Conservation (phyloP, 805 yeast species). For the Nakazawaea ishiwadae region DNA sequence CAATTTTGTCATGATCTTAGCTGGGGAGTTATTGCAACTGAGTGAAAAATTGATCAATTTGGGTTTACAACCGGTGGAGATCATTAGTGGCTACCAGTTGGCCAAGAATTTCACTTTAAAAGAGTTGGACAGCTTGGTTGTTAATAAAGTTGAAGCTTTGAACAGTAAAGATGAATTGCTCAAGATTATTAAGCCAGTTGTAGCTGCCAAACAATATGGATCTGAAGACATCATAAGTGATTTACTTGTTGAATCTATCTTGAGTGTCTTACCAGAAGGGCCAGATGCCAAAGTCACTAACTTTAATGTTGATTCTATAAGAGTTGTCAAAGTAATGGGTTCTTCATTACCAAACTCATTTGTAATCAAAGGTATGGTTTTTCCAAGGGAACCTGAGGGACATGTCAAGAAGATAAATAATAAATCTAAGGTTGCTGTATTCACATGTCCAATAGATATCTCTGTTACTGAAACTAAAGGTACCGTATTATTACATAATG, state of each 20-base stretch:
- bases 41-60: constrained; percentile 80
- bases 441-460: constrained; percentile 90
- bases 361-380: constrained; percentile 96
- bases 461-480: constrained; percentile 98
- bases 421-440: constrained; percentile 84
- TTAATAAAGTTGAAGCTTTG: constrained; percentile 58
- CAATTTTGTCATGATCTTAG: constrained; percentile 83
- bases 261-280: constrained; percentile 67
- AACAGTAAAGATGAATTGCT: constrained; percentile 48
- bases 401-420: constrained; percentile 57
- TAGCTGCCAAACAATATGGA: constrained; percentile 92
- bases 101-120: constrained; percentile 75
- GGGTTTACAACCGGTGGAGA: constrained; percentile 89
- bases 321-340: constrained; percentile 98
- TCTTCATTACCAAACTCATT: constrained; percentile 65
- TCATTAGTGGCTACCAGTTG: constrained; percentile 85
- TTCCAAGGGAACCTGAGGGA: constrained; percentile 97
- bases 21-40: constrained; percentile 85
- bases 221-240: constrained; percentile 72
- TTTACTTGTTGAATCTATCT: constrained; percentile 81
- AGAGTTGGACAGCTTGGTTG: constrained; percentile 60
- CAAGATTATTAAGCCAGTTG: constrained; percentile 79
- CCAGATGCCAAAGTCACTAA: constrained; percentile 31
- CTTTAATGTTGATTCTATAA: constrained; percentile 88
- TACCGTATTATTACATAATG: constrained; percentile 91